Conservation (phyloP, 2,329 filamentous ascomycete genomes). For the Fusarium humuli region DNA sequence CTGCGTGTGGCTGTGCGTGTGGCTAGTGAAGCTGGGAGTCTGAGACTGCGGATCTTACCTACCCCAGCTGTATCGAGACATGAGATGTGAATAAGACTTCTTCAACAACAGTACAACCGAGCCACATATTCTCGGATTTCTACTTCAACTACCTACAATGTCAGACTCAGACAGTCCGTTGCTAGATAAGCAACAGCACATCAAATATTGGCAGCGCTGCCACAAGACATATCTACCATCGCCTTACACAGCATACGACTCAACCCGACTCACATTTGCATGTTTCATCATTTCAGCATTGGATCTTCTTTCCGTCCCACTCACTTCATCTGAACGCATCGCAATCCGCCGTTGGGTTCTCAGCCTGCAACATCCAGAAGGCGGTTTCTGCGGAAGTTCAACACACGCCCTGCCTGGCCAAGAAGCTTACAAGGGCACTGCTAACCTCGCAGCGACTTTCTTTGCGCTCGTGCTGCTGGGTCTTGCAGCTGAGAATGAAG, state of each 20-base stretch:
- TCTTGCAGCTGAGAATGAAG: slow-evolving; percentile 57
- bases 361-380: slow-evolving; percentile 82
- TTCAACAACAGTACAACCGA: neutral
- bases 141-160: slow-evolving; percentile 10
- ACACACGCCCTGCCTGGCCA: slow-evolving; percentile 62
- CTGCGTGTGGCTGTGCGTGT: slow-evolving; percentile 18
- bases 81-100: neutral
- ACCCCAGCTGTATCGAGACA: neutral
- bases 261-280: slow-evolving; percentile 87
- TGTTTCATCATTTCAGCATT: slow-evolving; percentile 90
- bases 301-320: slow-evolving; percentile 78
- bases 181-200: slow-evolving; percentile 74
- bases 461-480: slow-evolving; percentile 85
- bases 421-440: slow-evolving; percentile 61
- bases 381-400: slow-evolving; percentile 90
- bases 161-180: slow-evolving; percentile 41
- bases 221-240: slow-evolving; percentile 83
- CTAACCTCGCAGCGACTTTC: slow-evolving; percentile 88
- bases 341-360: slow-evolving; percentile 81
- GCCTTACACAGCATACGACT: slow-evolving; percentile 88
- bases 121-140: neutral
- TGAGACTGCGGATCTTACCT: slow-evolving; percentile 4
- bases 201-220: slow-evolving; percentile 94
- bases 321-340: slow-evolving; percentile 58
- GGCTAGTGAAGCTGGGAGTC: slow-evolving; percentile 19